These are phyloP conservation scores for Pyrenophora teres DNA, from an alignment of 2,329 filamentous ascomycete species.

Conservation along the genomic window DNA sequence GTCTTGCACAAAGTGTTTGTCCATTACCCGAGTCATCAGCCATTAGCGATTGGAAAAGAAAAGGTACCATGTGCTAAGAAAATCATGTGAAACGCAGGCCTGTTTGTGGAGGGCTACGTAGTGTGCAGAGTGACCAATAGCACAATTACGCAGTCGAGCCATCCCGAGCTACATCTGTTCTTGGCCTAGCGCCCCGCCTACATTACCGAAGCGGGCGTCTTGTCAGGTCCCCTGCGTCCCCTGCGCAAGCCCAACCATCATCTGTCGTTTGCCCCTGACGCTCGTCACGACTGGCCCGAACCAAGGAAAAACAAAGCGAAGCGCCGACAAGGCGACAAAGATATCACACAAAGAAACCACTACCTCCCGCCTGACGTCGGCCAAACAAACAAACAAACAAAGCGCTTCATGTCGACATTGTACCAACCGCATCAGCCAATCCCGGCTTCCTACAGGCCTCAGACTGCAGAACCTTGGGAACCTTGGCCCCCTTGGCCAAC, in stretches of 20 bases:
- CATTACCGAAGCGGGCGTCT: constrained; percentile 24
- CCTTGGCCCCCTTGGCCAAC: constrained; percentile 15
- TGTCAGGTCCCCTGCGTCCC: constrained; percentile 27
- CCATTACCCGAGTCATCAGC: constrained; percentile 6
- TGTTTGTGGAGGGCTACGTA: constrained; percentile 9
- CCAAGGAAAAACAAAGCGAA: constrained; percentile 23
- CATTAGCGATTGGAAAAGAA: constrained; percentile 1
- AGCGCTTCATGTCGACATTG: constrained; percentile 47
- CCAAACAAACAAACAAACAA: constrained; percentile 48
- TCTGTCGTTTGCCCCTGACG: constrained; percentile 28
- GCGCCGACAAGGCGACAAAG: constrained; percentile 15
- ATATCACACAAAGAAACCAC: constrained; percentile 1
- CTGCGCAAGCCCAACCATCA: constrained; percentile 31
- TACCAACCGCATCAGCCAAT: constrained; percentile 17
- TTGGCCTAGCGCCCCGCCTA: constrained; percentile 20
- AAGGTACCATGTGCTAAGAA: constrained; percentile 19
- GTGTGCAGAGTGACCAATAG: constrained; percentile 16
- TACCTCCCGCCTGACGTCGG: constrained; percentile 7
- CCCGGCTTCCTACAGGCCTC: constrained; percentile 5
- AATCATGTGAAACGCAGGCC: constrained; percentile 29
- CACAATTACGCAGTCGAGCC: constrained; percentile 3
- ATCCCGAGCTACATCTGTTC: constrained; percentile 16
- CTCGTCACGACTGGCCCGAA: constrained; percentile 20
- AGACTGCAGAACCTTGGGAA: constrained; percentile 23
- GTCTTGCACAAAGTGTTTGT: constrained; percentile 19